These are phyloP conservation scores for Sequoiadendron giganteum DNA, from an alignment of 75 land plant species.

Conservation along the genomic window DNA sequence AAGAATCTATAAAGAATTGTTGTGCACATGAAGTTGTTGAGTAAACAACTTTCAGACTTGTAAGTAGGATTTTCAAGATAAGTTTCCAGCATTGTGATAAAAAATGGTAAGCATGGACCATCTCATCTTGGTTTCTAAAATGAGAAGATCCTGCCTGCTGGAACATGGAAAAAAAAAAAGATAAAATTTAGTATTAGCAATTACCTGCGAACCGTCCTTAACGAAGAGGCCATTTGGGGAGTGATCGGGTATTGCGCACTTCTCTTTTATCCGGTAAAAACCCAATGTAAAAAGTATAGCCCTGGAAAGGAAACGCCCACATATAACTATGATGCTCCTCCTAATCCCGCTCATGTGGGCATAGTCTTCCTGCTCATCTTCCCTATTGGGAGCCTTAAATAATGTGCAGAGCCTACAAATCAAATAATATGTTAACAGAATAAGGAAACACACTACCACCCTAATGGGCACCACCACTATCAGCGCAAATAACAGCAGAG, in stretches of 20 bases:
- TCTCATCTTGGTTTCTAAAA: neutral
- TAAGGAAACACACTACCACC: constrained; percentile 34
- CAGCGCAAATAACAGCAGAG: constrained; percentile 51
- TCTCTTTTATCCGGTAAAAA: constrained; percentile 74
- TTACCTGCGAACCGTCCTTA: neutral
- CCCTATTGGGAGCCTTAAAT: constrained; percentile 51
- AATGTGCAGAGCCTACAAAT: constrained; percentile 83
- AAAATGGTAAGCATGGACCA: neutral
- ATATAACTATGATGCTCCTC: constrained; percentile 51
- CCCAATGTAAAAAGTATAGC: constrained; percentile 72
- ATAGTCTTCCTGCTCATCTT: constrained; percentile 73
- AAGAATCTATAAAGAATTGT: neutral
- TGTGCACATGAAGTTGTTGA: neutral
- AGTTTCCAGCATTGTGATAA: neutral
- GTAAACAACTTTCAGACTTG: neutral
- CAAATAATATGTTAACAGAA: constrained; percentile 69
- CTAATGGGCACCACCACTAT: constrained; percentile 69
- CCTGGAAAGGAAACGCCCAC: constrained; percentile 74
- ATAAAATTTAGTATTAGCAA: neutral
- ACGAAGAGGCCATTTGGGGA: neutral
- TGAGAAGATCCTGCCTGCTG: neutral
- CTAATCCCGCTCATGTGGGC: constrained; percentile 77
- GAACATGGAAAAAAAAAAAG: neutral
- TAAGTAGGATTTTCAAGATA: neutral
- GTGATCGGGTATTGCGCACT: neutral